Evolutionary conservation across 192 early-diverging fungal species (phyloP).

Genomic region (Haplosporangium gracile): DNA sequence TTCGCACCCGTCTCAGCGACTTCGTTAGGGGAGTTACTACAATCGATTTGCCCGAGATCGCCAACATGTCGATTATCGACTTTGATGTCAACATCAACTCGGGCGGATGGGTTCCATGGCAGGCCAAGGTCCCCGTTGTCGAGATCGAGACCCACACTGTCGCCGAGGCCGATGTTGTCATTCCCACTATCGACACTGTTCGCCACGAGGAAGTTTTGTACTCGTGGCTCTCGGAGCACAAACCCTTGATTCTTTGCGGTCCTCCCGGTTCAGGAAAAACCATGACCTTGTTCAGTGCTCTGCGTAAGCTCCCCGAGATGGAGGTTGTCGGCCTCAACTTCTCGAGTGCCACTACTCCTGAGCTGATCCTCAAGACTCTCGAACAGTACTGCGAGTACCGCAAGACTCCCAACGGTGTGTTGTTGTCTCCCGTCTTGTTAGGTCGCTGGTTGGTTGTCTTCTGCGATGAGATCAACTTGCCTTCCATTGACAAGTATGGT

Average conservation of each 20-base stretch:
- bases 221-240: conserved; percentile 96
- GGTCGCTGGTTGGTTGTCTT: conserved; percentile 98
- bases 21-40: conserved; percentile 83
- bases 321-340: conserved; percentile 99
- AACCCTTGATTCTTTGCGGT: conserved; percentile 96
- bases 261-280: conserved; percentile 99
- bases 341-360: conserved; percentile 97
- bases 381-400: conserved; percentile 99
- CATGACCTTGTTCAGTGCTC: conserved; percentile 97
- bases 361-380: conserved; percentile 94
- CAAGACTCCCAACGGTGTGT: conserved; percentile 91
- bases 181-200: conserved; percentile 98
- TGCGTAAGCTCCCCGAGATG: conserved; percentile 94
- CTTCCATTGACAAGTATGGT: conserved; percentile 95
- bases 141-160: conserved; percentile 97
- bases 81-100: conserved; percentile 86
- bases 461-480: conserved; percentile 99
- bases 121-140: conserved; percentile 87
- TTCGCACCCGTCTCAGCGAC: conserved; percentile 81
- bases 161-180: conserved; percentile 91
- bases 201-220: conserved; percentile 97
- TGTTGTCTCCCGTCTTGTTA: conserved; percentile 84
- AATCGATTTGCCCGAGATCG: conserved; percentile 77
- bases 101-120: conserved; percentile 95
- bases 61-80: conserved; percentile 80